These are phyloP conservation scores for Cryptococcus sp. DNA, from an alignment of 1,284 basidiomycete genomes.

Conservation along the genomic window DNA sequence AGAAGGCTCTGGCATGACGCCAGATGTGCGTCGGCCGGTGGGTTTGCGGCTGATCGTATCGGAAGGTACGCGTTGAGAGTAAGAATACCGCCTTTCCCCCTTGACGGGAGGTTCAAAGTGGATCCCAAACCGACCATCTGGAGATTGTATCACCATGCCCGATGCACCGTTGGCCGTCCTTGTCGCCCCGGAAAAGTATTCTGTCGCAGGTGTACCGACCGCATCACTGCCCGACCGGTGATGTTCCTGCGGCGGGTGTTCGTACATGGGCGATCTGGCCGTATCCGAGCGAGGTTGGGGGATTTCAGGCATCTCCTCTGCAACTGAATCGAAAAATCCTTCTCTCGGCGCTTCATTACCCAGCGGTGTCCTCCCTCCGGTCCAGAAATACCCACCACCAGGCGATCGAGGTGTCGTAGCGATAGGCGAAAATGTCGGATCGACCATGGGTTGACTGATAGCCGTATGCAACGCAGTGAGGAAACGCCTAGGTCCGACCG, in stretches of 20 bases:
- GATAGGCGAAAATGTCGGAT: conserved; percentile 84
- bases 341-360: conserved; percentile 13
- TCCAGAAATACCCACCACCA: conserved; percentile 29
- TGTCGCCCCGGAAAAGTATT: conserved; percentile 78
- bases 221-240: conserved; percentile 59
- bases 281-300: conserved; percentile 10
- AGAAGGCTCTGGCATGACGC: conserved; percentile 6
- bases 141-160: conserved; percentile 84
- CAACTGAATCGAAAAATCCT: conserved; percentile 39
- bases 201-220: conserved; percentile 63
- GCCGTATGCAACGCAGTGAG: conserved; percentile 84
- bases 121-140: conserved; percentile 87
- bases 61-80: conserved; percentile 1
- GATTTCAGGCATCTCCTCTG: conserved; percentile 17
- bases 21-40: conserved; percentile 19
- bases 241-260: conserved; percentile 22
- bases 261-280: conserved; percentile 31
- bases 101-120: conserved; percentile 73
- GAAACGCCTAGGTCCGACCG: conserved; percentile 83
- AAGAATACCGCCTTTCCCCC: conserved; percentile 23
- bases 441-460: conserved; percentile 71
- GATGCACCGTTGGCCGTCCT: conserved; percentile 66
- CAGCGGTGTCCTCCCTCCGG: conserved; percentile 22
- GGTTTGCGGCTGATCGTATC: conserved; percentile 13
- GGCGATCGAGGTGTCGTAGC: conserved; percentile 83